Evolutionary conservation across 768 basidiomycete species (phyloP), one percentile per base, ranked within the genome.

Genomic region (Chiua virens): DNA sequence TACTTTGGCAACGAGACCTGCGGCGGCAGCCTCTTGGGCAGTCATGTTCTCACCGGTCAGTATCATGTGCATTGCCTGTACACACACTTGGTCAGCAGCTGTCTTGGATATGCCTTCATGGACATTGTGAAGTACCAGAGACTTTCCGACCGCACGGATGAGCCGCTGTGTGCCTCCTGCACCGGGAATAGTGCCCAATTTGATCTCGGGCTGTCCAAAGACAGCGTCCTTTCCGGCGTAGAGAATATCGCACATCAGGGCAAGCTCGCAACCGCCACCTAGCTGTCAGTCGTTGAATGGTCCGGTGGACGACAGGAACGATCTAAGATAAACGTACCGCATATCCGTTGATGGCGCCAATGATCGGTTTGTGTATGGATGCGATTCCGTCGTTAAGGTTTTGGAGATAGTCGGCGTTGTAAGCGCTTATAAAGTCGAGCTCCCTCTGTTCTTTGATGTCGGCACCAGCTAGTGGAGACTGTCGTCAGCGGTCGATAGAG

Each of bases 401-500:
- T 50, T 54, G 56, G 42, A 81, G 71, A 56, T 80, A 81, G 55
- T 77, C 73, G 15, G 54, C 53, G 39, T 63, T 72, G 66, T 80
- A 80, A 15, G 73, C 77, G 28, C 72, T 61, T 30, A 77, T 67
- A 50, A 80, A 77, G 73, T 74, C 92, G 89, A 73, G 64, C 23
- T 92, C 89, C 69, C 89, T 93, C 90, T 98, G 97, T 70, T 98
- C 95, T 72, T 95, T 98, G 73, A 98, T 98, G 70, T 98, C 96
- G 13, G 96, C 96, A 3, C 96, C 93, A 56, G 94, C 93, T 45
- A 9, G 8, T 27, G 13, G 22, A 22, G 8, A 27, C 13, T 5
- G 13, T 30, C 9, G 28, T 11, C 28, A 11, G 9, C 28, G 9
- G 10, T 11, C 28, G 28, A 11, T 30, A 8, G 28, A 30, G 3